These are phyloP conservation scores for Penicillium concentricum DNA, from an alignment of 2,329 filamentous ascomycete species.

Conservation along the genomic window DNA sequence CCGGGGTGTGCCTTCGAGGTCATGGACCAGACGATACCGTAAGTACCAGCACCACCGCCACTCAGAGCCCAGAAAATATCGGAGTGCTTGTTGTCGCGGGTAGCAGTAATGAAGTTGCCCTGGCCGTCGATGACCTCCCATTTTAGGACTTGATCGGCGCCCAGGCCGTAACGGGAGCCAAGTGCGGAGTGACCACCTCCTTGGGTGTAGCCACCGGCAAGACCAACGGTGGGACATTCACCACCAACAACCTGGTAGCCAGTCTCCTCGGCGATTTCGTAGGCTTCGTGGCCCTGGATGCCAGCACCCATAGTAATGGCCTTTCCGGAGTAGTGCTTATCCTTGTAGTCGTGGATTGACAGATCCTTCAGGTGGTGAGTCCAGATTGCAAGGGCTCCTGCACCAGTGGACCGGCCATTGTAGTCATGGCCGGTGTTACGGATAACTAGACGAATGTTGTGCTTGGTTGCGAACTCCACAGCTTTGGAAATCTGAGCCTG, in stretches of 20 bases:
- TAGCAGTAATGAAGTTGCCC: conserved; percentile 17
- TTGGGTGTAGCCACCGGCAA: conserved; percentile 60
- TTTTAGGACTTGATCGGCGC: conserved; percentile 59
- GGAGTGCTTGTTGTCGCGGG: conserved; percentile 15
- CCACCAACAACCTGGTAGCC: conserved; percentile 57
- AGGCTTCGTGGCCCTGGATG: conserved; percentile 51
- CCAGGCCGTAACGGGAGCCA: conserved; percentile 56
- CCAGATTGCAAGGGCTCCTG: conserved; percentile 45
- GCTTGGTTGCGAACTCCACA: conserved; percentile 43
- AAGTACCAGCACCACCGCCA: conserved; percentile 51
- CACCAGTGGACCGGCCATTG: conserved; percentile 60
- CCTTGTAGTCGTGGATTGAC: conserved; percentile 33
- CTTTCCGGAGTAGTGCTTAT: conserved; percentile 48
- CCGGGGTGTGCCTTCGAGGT: conserved; percentile 54
- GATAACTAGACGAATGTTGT: conserved; percentile 53
- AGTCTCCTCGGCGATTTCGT: conserved; percentile 45
- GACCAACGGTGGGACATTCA: conserved; percentile 55
- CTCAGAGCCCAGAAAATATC: conserved; percentile 25
- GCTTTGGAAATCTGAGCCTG: conserved; percentile 25
- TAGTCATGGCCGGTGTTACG: conserved; percentile 45
- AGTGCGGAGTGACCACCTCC: conserved; percentile 61
- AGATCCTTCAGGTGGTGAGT: conserved; percentile 35
- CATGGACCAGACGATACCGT: conserved; percentile 57
- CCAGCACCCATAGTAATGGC: conserved; percentile 58
- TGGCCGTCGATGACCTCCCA: conserved; percentile 56